phyloP scores from a whole-genome alignment of 768 basidiomycete genomes.

The Stropharia rugosoannulata region DNA sequence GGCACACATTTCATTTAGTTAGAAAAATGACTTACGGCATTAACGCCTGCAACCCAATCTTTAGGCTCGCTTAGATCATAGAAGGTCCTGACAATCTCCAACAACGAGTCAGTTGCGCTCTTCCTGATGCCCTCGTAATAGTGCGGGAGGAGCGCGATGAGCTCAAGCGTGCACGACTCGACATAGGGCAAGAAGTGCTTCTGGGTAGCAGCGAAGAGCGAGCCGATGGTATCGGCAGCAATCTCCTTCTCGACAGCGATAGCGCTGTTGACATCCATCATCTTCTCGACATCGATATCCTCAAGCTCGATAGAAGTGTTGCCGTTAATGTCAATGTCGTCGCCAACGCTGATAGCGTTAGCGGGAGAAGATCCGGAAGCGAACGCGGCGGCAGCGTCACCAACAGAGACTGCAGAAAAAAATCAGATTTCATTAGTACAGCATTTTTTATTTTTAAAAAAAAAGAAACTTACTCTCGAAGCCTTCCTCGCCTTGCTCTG shows the following conservation, averaged over 20 bases:
- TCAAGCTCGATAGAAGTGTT: slow-evolving; percentile 65
- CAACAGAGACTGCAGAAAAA: slow-evolving; percentile 40
- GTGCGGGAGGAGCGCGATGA: slow-evolving; percentile 79
- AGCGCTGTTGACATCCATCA: slow-evolving; percentile 91
- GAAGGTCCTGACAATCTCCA: slow-evolving; percentile 88
- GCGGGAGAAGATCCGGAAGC: slow-evolving; percentile 73
- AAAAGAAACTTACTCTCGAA: slow-evolving; percentile 42
- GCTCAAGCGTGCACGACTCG: slow-evolving; percentile 76
- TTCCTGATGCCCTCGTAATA: slow-evolving; percentile 99
- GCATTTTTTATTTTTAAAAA: no score
- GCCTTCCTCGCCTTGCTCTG: slow-evolving; percentile 70
- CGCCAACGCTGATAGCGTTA: slow-evolving; percentile 64
- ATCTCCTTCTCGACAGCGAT: slow-evolving; percentile 99
- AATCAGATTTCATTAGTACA: slow-evolving; percentile 1
- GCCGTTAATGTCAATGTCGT: slow-evolving; percentile 54
- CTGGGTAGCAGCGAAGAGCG: slow-evolving; percentile 81
- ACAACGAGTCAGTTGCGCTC: slow-evolving; percentile 82
- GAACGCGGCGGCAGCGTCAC: slow-evolving; percentile 60
- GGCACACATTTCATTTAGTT: neutral
- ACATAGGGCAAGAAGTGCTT: slow-evolving; percentile 89
- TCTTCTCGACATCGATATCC: slow-evolving; percentile 81
- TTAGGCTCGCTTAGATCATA: slow-evolving; percentile 82
- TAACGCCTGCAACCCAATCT: slow-evolving; percentile 79
- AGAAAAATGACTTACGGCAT: slow-evolving; percentile 45
- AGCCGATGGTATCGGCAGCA: slow-evolving; percentile 93